A percentile compares a stretch with the other conserved stretches of the same genome.
phyloP scores from a whole-genome alignment of 2,329 filamentous ascomycete species.

The Westerdykella ornata region DNA sequence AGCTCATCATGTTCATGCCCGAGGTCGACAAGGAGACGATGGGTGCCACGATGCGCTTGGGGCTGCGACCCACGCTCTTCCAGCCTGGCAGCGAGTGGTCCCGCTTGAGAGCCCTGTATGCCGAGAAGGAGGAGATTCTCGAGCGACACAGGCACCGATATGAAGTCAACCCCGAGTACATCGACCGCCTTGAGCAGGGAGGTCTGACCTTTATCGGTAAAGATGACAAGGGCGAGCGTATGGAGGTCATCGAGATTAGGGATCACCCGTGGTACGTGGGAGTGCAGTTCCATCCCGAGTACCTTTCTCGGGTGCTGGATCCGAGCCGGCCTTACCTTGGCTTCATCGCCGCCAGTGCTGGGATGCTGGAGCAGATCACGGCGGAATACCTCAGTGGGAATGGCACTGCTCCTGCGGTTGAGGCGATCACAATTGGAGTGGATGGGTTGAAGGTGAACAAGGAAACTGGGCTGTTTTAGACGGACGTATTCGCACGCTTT shows the following conservation, averaged over 20 bases:
- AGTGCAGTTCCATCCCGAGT: constrained; percentile 87
- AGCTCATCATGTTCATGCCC: constrained; percentile 85
- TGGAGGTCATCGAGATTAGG: constrained; percentile 77
- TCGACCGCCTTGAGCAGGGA: constrained; percentile 59
- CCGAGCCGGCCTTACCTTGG: constrained; percentile 74
- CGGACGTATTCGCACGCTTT: constrained; percentile 4
- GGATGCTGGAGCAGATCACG: constrained; percentile 52
- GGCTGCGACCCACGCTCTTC: constrained; percentile 67
- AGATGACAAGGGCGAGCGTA: constrained; percentile 68
- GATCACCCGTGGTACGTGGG: constrained; percentile 81
- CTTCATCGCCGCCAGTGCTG: constrained; percentile 72
- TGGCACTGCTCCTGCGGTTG: constrained; percentile 8
- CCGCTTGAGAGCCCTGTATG: constrained; percentile 69
- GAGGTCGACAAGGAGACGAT: constrained; percentile 70
- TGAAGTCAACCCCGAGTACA: constrained; percentile 77
- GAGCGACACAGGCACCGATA: constrained; percentile 87
- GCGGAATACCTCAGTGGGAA: constrained; percentile 18
- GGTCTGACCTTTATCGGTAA: constrained; percentile 74
- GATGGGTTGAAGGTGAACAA: constrained; percentile 15
- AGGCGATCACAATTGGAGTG: constrained; percentile 21
- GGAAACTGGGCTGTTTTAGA: constrained; percentile 11
- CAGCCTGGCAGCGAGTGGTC: constrained; percentile 71
- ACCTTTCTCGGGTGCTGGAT: constrained; percentile 65
- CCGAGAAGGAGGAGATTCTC: constrained; percentile 41
- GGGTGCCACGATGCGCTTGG: constrained; percentile 83